These are phyloP conservation scores for Malbranchea zuffiana DNA, from an alignment of 2,329 filamentous ascomycete genomes.

Conservation along the genomic window DNA sequence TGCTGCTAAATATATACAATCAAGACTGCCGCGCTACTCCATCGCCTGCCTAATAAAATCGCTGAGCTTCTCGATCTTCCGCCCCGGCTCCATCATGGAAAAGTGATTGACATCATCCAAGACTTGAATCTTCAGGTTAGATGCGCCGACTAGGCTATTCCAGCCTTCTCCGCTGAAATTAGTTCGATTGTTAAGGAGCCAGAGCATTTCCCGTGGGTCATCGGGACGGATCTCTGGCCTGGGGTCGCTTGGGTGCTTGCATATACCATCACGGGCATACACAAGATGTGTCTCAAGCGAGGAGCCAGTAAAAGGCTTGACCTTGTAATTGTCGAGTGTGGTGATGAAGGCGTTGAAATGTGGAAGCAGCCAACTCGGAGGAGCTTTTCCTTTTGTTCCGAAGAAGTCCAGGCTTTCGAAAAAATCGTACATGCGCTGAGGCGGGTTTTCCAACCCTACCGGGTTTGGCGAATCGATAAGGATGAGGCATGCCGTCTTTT, in stretches of 20 bases:
- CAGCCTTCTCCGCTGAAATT: conserved; percentile 11
- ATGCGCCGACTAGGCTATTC: conserved; percentile 4
- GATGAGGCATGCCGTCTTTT: conserved; percentile 41
- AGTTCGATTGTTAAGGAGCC: conserved; percentile 12
- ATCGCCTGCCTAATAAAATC: no score
- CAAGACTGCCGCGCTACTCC: no score
- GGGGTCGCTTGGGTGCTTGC: conserved; percentile 9
- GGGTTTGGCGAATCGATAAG: conserved; percentile 46
- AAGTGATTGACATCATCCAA: conserved; percentile 13
- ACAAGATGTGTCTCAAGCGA: conserved; percentile 11
- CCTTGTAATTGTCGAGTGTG: conserved; percentile 36
- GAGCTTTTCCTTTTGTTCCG: conserved; percentile 33
- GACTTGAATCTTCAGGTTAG: conserved; percentile 8
- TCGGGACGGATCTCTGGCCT: conserved; percentile 6
- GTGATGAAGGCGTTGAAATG: conserved; percentile 43
- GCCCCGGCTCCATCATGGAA: conserved; percentile 14
- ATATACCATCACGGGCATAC: conserved; percentile 9
- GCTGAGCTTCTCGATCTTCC: no score
- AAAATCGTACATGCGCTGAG: conserved; percentile 42
- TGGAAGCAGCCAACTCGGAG: conserved; percentile 41
- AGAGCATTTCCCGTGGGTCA: conserved; percentile 12
- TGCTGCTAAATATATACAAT: no score
- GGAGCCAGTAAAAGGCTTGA: conserved; percentile 14
- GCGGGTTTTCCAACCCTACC: conserved; percentile 56
- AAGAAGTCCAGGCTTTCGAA: conserved; percentile 40